Evolutionary conservation across 768 basidiomycete genomes (phyloP).

Genomic region (Agaricus sinodeliciosus): DNA sequence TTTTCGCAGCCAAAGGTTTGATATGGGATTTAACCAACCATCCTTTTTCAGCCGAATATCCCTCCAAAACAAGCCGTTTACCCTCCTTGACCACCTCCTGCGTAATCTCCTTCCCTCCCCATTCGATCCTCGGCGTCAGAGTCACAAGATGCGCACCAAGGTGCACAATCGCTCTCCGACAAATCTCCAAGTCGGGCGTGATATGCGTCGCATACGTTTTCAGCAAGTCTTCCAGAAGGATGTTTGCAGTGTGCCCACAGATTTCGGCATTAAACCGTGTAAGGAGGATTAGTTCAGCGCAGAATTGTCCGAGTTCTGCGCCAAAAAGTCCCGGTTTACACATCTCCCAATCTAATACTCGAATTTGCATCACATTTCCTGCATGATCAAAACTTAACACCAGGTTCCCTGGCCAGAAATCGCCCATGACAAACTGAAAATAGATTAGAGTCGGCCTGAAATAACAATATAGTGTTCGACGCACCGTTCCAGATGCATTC

Average conservation of each 20-base stretch:
- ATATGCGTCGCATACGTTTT: conserved; percentile 30
- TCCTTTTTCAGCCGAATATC: conserved; percentile 20
- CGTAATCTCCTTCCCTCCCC: conserved; percentile 43
- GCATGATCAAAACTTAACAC: conserved; percentile 33
- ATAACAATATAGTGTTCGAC: conserved; percentile 4
- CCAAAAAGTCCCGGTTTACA: conserved; percentile 50
- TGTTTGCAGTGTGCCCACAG: conserved; percentile 27
- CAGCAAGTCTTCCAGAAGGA: conserved; percentile 39
- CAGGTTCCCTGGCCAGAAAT: conserved; percentile 71
- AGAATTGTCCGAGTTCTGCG: conserved; percentile 58
- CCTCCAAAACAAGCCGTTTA: conserved; percentile 33
- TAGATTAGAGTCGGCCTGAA: neutral
- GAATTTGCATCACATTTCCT: conserved; percentile 32
- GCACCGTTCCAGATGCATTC: conserved; percentile 22
- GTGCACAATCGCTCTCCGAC: conserved; percentile 34
- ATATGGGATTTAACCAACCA: conserved; percentile 20
- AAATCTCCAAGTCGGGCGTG: conserved; percentile 22
- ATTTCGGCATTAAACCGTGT: conserved; percentile 36
- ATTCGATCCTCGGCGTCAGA: conserved; percentile 40
- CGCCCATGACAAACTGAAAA: conserved; percentile 51
- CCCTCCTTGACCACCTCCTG: conserved; percentile 47
- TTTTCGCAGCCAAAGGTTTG: conserved; percentile 10
- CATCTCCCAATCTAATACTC: conserved; percentile 63
- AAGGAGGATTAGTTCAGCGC: conserved; percentile 50
- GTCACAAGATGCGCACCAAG: conserved; percentile 50